Evolutionary conservation across 2,329 filamentous ascomycete genomes (phyloP).

Genomic region (Ilyonectria robusta): DNA sequence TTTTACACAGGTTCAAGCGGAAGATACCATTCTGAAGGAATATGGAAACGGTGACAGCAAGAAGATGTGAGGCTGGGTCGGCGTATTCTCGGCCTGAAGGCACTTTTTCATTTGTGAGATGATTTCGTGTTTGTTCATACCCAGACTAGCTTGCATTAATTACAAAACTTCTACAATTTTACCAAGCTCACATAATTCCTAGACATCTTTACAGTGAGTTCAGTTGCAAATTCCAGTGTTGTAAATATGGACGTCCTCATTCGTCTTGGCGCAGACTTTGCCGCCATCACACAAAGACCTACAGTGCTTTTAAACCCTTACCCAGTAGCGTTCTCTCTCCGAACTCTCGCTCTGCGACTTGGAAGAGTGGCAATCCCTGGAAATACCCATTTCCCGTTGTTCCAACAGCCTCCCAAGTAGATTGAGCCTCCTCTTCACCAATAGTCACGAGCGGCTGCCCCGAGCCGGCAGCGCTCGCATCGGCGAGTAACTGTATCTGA

Average conservation of each 20-base stretch:
- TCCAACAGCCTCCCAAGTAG: conserved; percentile 77
- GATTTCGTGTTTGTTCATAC: too few species aligned
- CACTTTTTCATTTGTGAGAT: too few species aligned
- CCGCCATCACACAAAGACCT: background rate
- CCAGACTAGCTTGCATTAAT: too few species aligned
- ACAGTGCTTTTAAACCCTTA: background rate
- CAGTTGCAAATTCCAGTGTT: too few species aligned
- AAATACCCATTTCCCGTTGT: conserved; percentile 76
- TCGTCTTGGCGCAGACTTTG: too few species aligned
- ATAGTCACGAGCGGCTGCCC: conserved; percentile 78
- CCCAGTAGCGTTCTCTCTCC: conserved; percentile 11
- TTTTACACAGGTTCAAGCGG: conserved; percentile 10
- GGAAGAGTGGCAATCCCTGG: conserved; percentile 57
- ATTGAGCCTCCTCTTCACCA: conserved; percentile 75
- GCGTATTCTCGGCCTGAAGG: too few species aligned
- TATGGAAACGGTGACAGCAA: background rate
- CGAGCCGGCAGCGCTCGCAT: conserved; percentile 72
- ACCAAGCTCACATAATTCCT: too few species aligned
- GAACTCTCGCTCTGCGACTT: conserved; percentile 17
- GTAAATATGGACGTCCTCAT: too few species aligned
- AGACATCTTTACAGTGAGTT: too few species aligned
- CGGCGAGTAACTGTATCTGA: conserved; percentile 65
- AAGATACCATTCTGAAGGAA: background rate
- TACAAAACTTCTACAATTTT: too few species aligned
- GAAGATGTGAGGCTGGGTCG: background rate